These are phyloP conservation scores for Fusarium graminum DNA, from an alignment of 2,329 filamentous ascomycete genomes.

Conservation along the genomic window DNA sequence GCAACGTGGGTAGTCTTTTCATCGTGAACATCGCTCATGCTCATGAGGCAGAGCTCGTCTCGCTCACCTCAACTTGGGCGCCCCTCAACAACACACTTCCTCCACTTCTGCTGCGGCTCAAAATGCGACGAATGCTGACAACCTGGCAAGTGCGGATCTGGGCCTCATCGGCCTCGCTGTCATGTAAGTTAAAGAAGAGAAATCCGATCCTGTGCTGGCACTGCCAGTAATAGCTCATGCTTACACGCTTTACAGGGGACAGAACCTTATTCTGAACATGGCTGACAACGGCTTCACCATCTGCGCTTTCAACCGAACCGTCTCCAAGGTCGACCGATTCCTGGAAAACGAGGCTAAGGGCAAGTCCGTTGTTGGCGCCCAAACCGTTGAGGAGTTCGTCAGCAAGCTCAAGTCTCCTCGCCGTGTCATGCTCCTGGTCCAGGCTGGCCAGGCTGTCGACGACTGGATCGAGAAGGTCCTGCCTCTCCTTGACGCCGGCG, in stretches of 20 bases:
- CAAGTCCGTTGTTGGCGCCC: slow-evolving; percentile 94
- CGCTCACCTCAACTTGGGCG: slow-evolving; percentile 78
- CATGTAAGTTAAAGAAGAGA: slow-evolving; percentile 73
- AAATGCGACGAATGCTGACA: slow-evolving; percentile 66
- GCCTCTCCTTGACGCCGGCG: slow-evolving; percentile 83
- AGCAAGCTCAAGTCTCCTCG: slow-evolving; percentile 97
- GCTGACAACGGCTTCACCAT: slow-evolving; percentile 96
- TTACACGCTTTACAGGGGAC: slow-evolving; percentile 64
- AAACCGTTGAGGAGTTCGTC: slow-evolving; percentile 94
- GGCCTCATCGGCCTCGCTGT: slow-evolving; percentile 94
- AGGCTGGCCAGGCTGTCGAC: slow-evolving; percentile 97
- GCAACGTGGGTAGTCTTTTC: slow-evolving; percentile 3
- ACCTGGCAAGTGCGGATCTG: slow-evolving; percentile 80
- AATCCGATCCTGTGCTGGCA: slow-evolving; percentile 10
- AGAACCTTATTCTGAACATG: slow-evolving; percentile 92
- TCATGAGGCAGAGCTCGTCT: slow-evolving; percentile 74
- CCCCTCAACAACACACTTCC: slow-evolving; percentile 62
- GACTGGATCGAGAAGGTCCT: slow-evolving; percentile 98
- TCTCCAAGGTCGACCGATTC: slow-evolving; percentile 97
- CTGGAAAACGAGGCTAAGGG: slow-evolving; percentile 92
- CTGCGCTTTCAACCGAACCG: slow-evolving; percentile 98
- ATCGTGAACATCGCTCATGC: slow-evolving; percentile 55
- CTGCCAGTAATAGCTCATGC: slow-evolving; percentile 34
- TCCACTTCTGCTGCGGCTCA: slow-evolving; percentile 46
- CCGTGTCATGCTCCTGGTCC: slow-evolving; percentile 98